Base-by-base conservation (phyloP, 768 basidiomycete genomes). In the Boletus huronensis region DNA sequence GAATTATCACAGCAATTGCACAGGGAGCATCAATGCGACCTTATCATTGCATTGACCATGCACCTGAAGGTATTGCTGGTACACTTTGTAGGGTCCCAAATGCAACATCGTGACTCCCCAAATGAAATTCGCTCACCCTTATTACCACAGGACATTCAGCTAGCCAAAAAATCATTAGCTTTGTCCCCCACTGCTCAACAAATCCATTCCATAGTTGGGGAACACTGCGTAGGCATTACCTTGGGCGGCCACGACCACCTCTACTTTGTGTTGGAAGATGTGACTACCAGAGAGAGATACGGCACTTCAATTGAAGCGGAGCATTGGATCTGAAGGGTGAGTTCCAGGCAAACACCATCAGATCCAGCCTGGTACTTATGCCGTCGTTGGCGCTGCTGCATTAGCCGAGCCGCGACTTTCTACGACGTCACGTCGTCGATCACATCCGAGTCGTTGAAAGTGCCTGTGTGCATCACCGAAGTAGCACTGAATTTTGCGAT, bases 181-280 rank as follows among this genome's bases (percentile, higher is more conserved):
- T 70, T 77, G 21, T 84, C 87, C 5, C 82, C 87, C 1, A 71
- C 76, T 14, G 75, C 73, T 16, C 85, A 85, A 64, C 48, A 72
- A 29, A 53, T 57, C 3, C 63, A 25, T 25, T 62, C 79, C 3
- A 76, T 87, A 40, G 72, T 71, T n/a, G 67, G 70, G 40, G 65
- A 75, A 43, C 92, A 96, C 58, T 93, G 93, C 5, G 87, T 86
- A 2, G 93, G 93, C 64, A 70, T 94, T 26, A 69, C 94, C 36
- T 78, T 95, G 2, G 93, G 93, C 5, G 93, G 93, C 2, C 93
- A 96, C 62, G 93, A 95, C 65, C 93, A 96, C 58, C 73, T 88
- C 2, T 92, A 90, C 71, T 91, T 81, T 64, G 79, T 82, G 36
- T 82, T 84, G 35, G 81, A 77, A 59, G 90, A 87, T 7, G 79